A percentile compares a stretch with the other conserved stretches of the same genome.
Conservation (phyloP, 106 monocot genomes). For the Dendrobium nobile region DNA sequence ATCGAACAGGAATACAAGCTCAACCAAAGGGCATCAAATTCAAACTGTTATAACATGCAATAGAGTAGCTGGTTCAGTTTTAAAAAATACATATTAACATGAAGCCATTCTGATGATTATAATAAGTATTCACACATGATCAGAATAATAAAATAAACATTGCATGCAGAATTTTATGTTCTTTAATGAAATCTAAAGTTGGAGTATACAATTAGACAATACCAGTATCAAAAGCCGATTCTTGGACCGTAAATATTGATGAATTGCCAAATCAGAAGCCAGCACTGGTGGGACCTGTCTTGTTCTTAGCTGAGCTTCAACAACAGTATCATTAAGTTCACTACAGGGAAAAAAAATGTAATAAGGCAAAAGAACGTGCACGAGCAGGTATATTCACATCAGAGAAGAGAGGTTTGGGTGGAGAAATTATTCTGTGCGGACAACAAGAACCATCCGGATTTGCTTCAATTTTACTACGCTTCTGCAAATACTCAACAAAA, state of each 20-base stretch:
- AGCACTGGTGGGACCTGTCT: slow-evolving; percentile 84
- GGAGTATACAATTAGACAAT: slow-evolving; percentile 3
- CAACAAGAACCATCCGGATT: no score
- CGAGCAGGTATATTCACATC: not conserved
- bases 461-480: no score
- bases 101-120: not conserved
- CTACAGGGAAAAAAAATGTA: slow-evolving; percentile 35
- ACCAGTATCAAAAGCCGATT: slow-evolving; percentile 93
- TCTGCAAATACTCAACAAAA: no score
- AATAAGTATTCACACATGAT: not conserved
- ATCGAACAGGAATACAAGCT: not conserved
- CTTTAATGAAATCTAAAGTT: not conserved
- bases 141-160: not conserved
- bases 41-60: not conserved
- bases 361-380: slow-evolving; percentile 4
- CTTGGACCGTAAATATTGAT: slow-evolving; percentile 71
- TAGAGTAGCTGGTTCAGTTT: no score
- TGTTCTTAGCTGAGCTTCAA: slow-evolving; percentile 91
- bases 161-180: not conserved
- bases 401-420: not conserved
- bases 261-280: slow-evolving; percentile 43
- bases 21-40: not conserved
- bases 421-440: no score
- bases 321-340: slow-evolving; percentile 95
- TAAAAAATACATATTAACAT: not conserved